Base-by-base conservation (phyloP, 805 yeast species). In the Suhomyces canberraensis region DNA sequence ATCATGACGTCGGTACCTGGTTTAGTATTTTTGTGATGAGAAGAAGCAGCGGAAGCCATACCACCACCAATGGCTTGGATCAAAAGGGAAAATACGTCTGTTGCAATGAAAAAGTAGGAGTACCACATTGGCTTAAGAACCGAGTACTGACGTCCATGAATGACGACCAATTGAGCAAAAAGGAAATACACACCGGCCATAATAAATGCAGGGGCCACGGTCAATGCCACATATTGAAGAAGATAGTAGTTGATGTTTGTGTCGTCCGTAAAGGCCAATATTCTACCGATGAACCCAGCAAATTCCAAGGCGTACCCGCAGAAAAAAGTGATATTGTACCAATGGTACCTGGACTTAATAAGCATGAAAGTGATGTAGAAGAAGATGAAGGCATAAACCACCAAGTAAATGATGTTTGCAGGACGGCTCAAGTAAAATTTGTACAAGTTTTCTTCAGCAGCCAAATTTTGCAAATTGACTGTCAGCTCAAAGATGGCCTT, bases 41-140 rank as follows among this genome's bases (percentile, higher is more conserved):
- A 35, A 16, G 59, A 49, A 0, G 67, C 66, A 16, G 45, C 38
- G 9, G 66, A 51, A 5, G 65, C 61, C 14, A 62, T 47, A 37
- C 55, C 55, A 21, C 67, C 73, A 13, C 71, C 71, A 5, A 69
- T 71, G 4, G 68, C 70, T 45, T 67, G 73, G 21, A 67, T 49
- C 15, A 66, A 20, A 14, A 67, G 50, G 2, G 71, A 62, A 3
- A 65, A 22, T 5, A 66, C 61, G 40, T 67, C 73, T 16, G 53
- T 40, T 4, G 62, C 52, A 35, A 67, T 63, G 42, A 67, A 67
- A 17, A 66, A 53, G 49, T 67, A 67, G 1, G 72, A 59, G 40
- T 67, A 67, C 70, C 70, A 65, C 58, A 66, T 54, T 3, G 73
- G 73, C 39, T 59, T 61, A 41, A 66, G 51, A 2, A 61, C 46